Conservation (phyloP, 345 rosid species). For the Ricinus communis region DNA sequence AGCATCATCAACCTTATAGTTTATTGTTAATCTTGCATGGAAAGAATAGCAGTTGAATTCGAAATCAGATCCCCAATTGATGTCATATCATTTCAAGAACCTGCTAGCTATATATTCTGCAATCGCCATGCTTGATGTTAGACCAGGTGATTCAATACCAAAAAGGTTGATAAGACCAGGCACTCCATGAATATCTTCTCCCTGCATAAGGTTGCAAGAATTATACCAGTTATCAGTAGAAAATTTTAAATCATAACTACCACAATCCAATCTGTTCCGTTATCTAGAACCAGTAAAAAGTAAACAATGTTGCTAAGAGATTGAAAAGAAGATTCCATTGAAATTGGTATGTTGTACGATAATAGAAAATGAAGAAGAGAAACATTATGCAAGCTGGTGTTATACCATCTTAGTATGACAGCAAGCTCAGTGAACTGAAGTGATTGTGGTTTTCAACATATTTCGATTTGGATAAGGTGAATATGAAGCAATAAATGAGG, state of each 20-base stretch:
- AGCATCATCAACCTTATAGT: no score
- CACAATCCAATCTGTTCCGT: not conserved
- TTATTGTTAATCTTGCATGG: no score
- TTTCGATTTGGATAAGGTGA: no score
- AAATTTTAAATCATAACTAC: not conserved
- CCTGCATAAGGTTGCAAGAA: constrained; percentile 42
- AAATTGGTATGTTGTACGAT: not conserved
- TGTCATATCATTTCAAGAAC: constrained; percentile 30
- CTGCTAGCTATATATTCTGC: constrained; percentile 70
- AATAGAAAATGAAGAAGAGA: not conserved
- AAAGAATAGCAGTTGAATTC: not conserved
- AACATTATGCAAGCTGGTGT: not conserved
- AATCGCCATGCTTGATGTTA: constrained; percentile 90
- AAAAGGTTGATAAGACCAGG: constrained; percentile 85
- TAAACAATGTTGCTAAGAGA: not conserved
- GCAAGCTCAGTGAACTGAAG: no score
- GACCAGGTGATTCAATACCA: constrained; percentile 95
- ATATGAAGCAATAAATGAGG: no score
- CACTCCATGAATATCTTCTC: constrained; percentile 72
- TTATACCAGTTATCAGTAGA: not conserved
- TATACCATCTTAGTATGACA: no score
- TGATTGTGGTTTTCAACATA: no score
- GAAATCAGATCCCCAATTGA: not conserved
- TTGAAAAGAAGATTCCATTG: not conserved
- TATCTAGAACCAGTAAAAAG: not conserved